Base-by-base conservation (phyloP, 495 filamentous ascomycete genomes). In the Talaromyces wortmannii region DNA sequence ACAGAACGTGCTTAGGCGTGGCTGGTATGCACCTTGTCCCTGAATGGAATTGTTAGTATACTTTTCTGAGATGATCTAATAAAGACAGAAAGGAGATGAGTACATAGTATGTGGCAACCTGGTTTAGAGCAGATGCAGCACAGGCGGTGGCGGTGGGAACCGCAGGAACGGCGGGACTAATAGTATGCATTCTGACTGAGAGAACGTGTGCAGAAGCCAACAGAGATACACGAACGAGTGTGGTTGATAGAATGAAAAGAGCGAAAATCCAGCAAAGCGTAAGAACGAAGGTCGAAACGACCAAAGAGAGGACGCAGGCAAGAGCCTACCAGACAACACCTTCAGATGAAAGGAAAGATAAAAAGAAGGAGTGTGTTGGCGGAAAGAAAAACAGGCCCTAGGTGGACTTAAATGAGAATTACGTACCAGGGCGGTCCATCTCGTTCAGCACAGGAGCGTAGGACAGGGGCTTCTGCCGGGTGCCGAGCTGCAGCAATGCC, bases 1-100 rank as follows among this genome's bases (percentile, higher is more conserved):
- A 66, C 86, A 89, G 59, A 83, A 83, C 36, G 78, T 70, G 23
- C 65, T 61, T 1, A 90, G 75, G 18, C 74, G 73, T 29, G 59
- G 53, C 50, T 79, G 77, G 46, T 67, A 42, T 8, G 50, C 45
- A 53, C 77, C 77, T 76, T 79, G 77, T 12, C 64, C 83, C 83
- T 87, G 53, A 16, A 47, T 30, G 43, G 30, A 17, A 56, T 47
- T 57, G 48, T 43, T 36, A 32, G 49, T 23, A 23, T 23, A 2
- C 23, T 23, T 23, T 23, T 23, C 23, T 23, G 23, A 23, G 36
- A 40, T 13, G 5, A 40, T 40, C 8, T 40, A 10, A 13, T 13
- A 13, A 36, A 40, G 13, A 13, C 2, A 40, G 36, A 40, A 40
- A 40, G 5, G 13, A 13, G 13, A 40, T 10, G 13, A 10, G 13